These are phyloP conservation scores for Sicyos edulis DNA, from an alignment of 306 rosid genomes.

Conservation along the genomic window DNA sequence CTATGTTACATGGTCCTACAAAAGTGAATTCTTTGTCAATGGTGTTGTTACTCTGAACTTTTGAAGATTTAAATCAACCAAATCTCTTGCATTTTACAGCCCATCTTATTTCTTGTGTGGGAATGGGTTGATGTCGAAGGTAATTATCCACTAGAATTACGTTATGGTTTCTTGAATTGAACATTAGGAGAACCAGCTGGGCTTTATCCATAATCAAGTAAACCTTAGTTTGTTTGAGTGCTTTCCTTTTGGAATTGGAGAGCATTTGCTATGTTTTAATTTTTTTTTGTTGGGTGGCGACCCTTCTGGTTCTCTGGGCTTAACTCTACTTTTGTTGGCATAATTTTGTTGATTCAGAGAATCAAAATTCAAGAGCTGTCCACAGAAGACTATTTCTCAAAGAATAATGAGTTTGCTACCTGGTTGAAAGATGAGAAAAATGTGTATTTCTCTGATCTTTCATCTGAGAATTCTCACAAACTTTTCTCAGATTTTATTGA, in stretches of 20 bases:
- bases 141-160: background rate
- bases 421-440: constrained; percentile 91
- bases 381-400: constrained; percentile 68
- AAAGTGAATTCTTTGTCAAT: background rate
- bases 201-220: background rate
- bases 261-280: background rate
- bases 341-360: constrained; percentile 28
- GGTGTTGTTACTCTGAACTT: background rate
- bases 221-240: background rate
- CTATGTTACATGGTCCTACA: background rate
- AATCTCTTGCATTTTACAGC: background rate
- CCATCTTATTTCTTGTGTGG: constrained; percentile 2
- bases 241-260: background rate
- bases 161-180: background rate
- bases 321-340: background rate
- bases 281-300: background rate
- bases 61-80: background rate
- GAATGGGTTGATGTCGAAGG: background rate
- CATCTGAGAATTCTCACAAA: constrained; percentile 59
- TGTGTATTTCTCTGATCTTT: constrained; percentile 76
- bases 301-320: background rate
- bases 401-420: constrained; percentile 83
- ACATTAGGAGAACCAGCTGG: background rate
- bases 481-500: constrained; percentile 61
- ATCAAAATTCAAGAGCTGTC: constrained; percentile 57